A percentile compares a stretch with the other conserved stretches of the same genome.
Conservation (phyloP, 1,284 basidiomycete genomes). For the Sporisorium exsertum region DNA sequence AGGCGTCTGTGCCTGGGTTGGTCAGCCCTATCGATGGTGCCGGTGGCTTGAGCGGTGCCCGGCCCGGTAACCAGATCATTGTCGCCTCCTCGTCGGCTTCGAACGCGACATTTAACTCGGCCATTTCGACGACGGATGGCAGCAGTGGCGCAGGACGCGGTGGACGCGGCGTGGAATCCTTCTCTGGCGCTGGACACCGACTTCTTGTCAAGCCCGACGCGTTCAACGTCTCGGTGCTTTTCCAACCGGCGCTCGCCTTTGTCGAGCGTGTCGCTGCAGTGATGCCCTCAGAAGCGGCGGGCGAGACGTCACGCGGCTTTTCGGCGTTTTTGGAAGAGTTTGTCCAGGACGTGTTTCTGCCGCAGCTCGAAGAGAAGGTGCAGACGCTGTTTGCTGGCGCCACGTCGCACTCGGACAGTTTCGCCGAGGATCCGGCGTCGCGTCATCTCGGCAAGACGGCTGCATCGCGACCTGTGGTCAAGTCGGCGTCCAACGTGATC, state of each 20-base stretch:
- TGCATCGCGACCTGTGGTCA: conserved; percentile 79
- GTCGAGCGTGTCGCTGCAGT: conserved; percentile 75
- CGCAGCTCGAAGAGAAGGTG: conserved; percentile 95
- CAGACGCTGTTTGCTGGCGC: conserved; percentile 51
- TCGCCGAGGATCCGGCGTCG: conserved; percentile 69
- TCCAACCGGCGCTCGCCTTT: conserved; percentile 91
- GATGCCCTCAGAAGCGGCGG: conserved; percentile 61
- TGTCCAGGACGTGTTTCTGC: conserved; percentile 90
- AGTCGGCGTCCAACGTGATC: conserved; percentile 87
- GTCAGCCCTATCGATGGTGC: conserved; percentile 71
- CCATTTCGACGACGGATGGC: neutral
- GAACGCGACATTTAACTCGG: neutral
- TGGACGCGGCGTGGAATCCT: conserved; percentile 17
- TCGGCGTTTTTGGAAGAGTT: conserved; percentile 90
- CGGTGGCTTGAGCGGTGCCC: neutral
- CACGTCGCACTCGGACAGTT: conserved; percentile 75
- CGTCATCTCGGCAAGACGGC: conserved; percentile 9
- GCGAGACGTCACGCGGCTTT: conserved; percentile 72
- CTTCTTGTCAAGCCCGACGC: conserved; percentile 89
- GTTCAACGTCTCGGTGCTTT: conserved; percentile 92
- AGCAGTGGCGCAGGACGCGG: neutral
- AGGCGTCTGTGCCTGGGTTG: conserved; percentile 91
- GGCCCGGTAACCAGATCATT: conserved; percentile 31
- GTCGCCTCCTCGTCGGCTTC: conserved; percentile 19
- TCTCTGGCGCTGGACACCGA: conserved; percentile 78